phyloP scores from a whole-genome alignment of 2,329 filamentous ascomycete species.

The Trichoderma koningiopsis region DNA sequence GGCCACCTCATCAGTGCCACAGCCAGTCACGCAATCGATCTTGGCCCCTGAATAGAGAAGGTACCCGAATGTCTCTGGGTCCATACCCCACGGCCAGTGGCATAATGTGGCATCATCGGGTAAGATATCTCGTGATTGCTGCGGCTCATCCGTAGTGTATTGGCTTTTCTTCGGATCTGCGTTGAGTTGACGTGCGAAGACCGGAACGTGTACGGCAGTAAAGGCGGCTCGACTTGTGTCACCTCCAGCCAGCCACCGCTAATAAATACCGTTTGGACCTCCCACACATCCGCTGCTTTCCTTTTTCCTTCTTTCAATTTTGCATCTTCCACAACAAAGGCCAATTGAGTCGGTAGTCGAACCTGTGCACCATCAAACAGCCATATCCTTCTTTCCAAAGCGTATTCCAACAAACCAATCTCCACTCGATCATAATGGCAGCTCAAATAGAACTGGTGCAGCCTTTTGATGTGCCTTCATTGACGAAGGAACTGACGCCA shows the following conservation, averaged over 20 bases:
- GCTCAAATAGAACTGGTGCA: conserved; percentile 32
- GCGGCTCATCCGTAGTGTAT: background rate
- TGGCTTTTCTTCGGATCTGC: background rate
- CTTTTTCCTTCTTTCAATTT: background rate
- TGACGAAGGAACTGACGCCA: conserved; percentile 34
- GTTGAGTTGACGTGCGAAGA: conserved; percentile 3
- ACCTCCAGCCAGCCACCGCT: conserved; percentile 3
- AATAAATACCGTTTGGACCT: conserved; percentile 11
- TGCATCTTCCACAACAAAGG: background rate
- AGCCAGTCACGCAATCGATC: conserved; percentile 21
- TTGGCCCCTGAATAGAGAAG: conserved; percentile 6
- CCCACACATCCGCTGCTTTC: background rate
- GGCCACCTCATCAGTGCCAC: conserved; percentile 27
- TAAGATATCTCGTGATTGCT: conserved; percentile 19
- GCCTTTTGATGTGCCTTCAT: conserved; percentile 31
- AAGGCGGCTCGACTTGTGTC: conserved; percentile 2
- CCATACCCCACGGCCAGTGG: conserved; percentile 23
- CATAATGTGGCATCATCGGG: conserved; percentile 25
- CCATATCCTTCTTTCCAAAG: background rate
- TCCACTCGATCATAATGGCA: conserved; percentile 34
- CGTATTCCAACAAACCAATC: background rate
- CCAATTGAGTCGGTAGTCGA: background rate
- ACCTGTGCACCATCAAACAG: background rate
- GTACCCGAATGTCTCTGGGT: conserved; percentile 1
- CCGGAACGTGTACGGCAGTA: conserved; percentile 1